Evolutionary conservation across 805 yeast genomes (phyloP), one percentile per base, ranked within the genome.

Genomic region (Nakazawaea molendinolei): DNA sequence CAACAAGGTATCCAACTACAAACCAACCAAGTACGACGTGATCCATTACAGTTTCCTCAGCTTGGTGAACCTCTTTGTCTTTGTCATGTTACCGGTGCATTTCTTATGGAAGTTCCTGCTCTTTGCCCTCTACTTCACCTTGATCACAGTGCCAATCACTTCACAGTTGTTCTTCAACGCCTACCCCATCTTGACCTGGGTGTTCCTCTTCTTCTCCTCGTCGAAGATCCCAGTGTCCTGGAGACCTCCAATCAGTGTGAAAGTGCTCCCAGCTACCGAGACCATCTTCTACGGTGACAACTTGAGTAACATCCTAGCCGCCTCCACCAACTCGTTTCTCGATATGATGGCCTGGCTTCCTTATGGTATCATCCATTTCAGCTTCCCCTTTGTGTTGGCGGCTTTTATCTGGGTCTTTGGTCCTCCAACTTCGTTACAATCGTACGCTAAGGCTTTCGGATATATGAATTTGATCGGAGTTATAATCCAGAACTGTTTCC

Each of bases 331-430:
- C 42, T 56, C 81, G 2, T 48, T 76, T 5, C 62, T 85, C 38
- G 97, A 89, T 53, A 65, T 89, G n/a, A 48, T 86, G 33, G 96
- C 97, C 4, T 89, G 96, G 96, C 59, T 90, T 26, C 97, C 98
- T 2, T 90, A 90, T 54, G 98, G 98, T 2, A 54, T 92, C 10
- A 66, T 85, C 40, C 98, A 90, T 61, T 90, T 85, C 51, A 76
- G 84, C n/a, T 73, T 86, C 10, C 97, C 98, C 3, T 86, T 89
- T 52, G 74, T 90, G 5, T 84, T 85, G 27, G 90, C 97, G 0
- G 74, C 67, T 2, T 53, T 87, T 34, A 60, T 86, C 33, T 90
- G 86, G 50, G 44, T 92, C 20, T 92, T 86, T 69, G 96, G 86
- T 0, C 97, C 97, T 8, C 98, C 98, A 31, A 79, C 83, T 8